phyloP scores from a whole-genome alignment of 768 basidiomycete genomes.

The Boletus sp. region DNA sequence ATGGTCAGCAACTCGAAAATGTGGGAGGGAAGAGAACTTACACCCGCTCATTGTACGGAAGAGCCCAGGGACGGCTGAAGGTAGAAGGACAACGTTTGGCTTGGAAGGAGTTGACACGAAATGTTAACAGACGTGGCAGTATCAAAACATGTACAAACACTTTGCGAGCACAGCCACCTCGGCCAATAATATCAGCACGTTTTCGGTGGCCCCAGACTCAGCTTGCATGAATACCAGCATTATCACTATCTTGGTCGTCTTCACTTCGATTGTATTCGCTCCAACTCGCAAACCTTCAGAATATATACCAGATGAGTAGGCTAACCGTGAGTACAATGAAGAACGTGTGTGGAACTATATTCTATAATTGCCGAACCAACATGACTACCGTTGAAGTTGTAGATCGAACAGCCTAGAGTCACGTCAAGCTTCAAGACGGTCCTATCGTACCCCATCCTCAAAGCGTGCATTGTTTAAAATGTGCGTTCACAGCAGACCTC shows the following conservation, averaged over 20 bases:
- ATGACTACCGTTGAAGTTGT: no score
- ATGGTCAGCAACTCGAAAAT: constrained; percentile 2
- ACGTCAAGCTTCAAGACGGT: neutral
- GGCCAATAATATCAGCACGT: neutral
- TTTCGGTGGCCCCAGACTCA: neutral
- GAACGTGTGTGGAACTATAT: neutral
- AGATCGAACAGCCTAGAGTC: neutral
- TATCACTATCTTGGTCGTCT: neutral
- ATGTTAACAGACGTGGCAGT: constrained; percentile 27
- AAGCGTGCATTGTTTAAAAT: constrained; percentile 34
- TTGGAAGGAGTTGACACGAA: constrained; percentile 15
- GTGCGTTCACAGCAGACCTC: constrained; percentile 28
- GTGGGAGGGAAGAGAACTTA: constrained; percentile 37
- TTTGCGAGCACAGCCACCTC: constrained; percentile 13
- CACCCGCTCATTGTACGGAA: constrained; percentile 71
- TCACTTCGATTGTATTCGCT: neutral
- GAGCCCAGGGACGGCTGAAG: constrained; percentile 22
- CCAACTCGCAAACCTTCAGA: neutral
- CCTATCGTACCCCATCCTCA: constrained; percentile 4
- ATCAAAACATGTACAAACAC: constrained; percentile 29
- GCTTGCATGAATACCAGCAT: no score
- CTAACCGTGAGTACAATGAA: neutral
- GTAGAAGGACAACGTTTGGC: constrained; percentile 21
- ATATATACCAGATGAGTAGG: neutral
- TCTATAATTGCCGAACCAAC: neutral